Conservation (phyloP, 768 basidiomycete species). For the Lactarius hatsudake region DNA sequence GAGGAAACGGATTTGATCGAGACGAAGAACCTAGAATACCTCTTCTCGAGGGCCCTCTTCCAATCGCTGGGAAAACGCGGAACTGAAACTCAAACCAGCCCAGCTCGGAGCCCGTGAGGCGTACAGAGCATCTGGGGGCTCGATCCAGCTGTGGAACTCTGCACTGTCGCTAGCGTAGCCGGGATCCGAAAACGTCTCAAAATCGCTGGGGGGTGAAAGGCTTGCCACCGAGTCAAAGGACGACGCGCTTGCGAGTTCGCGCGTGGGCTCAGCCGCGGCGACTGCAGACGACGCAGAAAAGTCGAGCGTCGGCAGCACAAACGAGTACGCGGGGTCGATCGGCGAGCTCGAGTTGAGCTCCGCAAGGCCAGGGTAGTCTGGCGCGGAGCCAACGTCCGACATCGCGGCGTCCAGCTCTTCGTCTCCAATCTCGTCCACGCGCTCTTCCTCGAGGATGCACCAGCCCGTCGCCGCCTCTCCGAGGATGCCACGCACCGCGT, state of each 20-base stretch:
- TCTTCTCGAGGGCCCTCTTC: slow-evolving; percentile 29
- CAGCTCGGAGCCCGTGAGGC: slow-evolving; percentile 21
- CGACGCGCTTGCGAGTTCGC: slow-evolving; percentile 3
- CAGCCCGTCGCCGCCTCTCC: slow-evolving; percentile 73
- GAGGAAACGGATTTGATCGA: background rate
- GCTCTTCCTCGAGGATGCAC: slow-evolving; percentile 66
- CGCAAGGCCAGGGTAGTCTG: slow-evolving; percentile 3
- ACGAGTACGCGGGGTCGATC: slow-evolving; percentile 60
- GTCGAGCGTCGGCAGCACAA: slow-evolving; percentile 76
- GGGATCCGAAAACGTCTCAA: slow-evolving; percentile 12
- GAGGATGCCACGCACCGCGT: slow-evolving; percentile 60
- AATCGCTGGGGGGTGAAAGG: slow-evolving; percentile 3
- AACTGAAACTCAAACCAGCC: slow-evolving; percentile 43
- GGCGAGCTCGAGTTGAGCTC: slow-evolving; percentile 20
- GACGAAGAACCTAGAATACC: slow-evolving; percentile 26
- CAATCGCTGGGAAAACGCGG: slow-evolving; percentile 36
- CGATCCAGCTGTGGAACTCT: slow-evolving; percentile 26
- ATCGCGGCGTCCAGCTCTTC: slow-evolving; percentile 23
- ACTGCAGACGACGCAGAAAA: slow-evolving; percentile 52
- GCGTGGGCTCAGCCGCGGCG: slow-evolving; percentile 15
- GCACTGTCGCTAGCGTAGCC: slow-evolving; percentile 22
- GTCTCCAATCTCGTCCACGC: slow-evolving; percentile 26
- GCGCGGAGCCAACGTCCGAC: slow-evolving; percentile 29
- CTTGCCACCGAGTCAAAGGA: slow-evolving; percentile 12
- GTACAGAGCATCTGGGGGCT: slow-evolving; percentile 21